Percentiles rank a stretch among this genome's conserved stretches.
These are phyloP conservation scores for Pseudocercospora crystallina DNA, from an alignment of 2,329 filamentous ascomycete genomes.

Conservation along the genomic window DNA sequence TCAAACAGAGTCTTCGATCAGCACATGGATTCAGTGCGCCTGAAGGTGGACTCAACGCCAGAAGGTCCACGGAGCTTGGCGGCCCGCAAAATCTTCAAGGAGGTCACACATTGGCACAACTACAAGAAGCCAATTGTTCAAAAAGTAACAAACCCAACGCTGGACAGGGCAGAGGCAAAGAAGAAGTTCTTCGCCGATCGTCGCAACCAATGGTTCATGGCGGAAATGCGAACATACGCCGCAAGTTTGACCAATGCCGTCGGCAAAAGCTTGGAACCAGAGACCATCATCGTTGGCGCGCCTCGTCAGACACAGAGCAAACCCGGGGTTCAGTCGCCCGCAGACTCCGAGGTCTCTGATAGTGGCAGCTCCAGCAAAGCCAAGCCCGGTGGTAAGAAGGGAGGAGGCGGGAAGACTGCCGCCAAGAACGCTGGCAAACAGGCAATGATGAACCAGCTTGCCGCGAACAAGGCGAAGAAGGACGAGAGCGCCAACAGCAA, in stretches of 20 bases:
- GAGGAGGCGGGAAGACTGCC: slow-evolving; percentile 34
- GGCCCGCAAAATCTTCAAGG: slow-evolving; percentile 46
- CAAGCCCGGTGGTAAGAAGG: slow-evolving; percentile 31
- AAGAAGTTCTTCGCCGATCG: slow-evolving; percentile 43
- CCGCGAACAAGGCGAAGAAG: slow-evolving; percentile 43
- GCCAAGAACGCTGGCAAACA: slow-evolving; percentile 42
- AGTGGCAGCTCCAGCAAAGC: slow-evolving; percentile 28
- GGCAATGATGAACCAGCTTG: slow-evolving; percentile 45
- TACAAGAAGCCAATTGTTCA: slow-evolving; percentile 52
- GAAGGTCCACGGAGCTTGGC: slow-evolving; percentile 33
- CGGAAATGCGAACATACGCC: slow-evolving; percentile 67
- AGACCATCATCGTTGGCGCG: slow-evolving; percentile 57
- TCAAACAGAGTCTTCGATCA: slow-evolving; percentile 49
- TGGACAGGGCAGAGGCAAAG: slow-evolving; percentile 28
- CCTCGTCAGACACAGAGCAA: slow-evolving; percentile 21
- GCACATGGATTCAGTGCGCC: slow-evolving; percentile 46
- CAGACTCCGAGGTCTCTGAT: slow-evolving; percentile 31
- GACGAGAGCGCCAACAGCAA: slow-evolving; percentile 42
- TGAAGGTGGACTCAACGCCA: slow-evolving; percentile 38
- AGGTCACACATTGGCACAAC: slow-evolving; percentile 63
- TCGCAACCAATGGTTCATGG: slow-evolving; percentile 64
- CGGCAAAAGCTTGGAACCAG: slow-evolving; percentile 63
- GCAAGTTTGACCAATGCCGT: slow-evolving; percentile 66
- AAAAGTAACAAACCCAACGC: slow-evolving; percentile 31
- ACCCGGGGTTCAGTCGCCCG: slow-evolving; percentile 25